These are phyloP conservation scores for Skeletonema menzelii DNA, from an alignment of 108 stramenopile genomes.

Conservation along the genomic window DNA sequence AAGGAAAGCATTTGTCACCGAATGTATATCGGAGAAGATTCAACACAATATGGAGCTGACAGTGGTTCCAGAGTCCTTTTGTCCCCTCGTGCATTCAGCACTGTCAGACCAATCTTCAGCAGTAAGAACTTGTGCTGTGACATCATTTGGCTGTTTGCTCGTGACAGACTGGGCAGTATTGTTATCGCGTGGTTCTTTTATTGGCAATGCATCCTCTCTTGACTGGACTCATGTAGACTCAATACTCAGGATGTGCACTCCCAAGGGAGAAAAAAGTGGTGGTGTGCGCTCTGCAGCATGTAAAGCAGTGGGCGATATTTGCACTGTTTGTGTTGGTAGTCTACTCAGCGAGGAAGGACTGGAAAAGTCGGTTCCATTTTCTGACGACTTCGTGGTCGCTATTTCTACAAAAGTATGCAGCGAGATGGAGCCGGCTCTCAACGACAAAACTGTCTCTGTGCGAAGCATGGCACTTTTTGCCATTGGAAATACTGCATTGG, in stretches of 20 bases:
- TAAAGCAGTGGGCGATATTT: constrained; percentile 72
- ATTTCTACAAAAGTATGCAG: constrained; percentile 38
- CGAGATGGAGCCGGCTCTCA: constrained; percentile 37
- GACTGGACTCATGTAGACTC: constrained; percentile 24
- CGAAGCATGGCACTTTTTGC: constrained; percentile 73
- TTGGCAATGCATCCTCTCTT: background rate
- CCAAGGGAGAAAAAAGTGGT: constrained; percentile 34
- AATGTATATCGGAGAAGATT: constrained; percentile 1
- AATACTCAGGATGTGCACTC: constrained; percentile 46
- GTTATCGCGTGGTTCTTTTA: constrained; percentile 1
- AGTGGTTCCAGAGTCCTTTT: constrained; percentile 31
- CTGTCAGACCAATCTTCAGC: constrained; percentile 23
- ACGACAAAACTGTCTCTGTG: constrained; percentile 50
- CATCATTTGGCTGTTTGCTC: constrained; percentile 45
- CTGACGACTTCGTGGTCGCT: constrained; percentile 9
- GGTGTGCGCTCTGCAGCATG: constrained; percentile 58
- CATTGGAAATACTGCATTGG: constrained; percentile 62
- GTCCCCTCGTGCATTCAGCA: constrained; percentile 28
- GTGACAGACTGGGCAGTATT: constrained; percentile 55
- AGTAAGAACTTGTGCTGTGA: constrained; percentile 27
- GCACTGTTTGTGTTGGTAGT: constrained; percentile 35
- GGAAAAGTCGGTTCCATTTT: background rate
- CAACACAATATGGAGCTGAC: constrained; percentile 8
- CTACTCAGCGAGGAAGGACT: background rate
- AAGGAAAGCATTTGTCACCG: constrained; percentile 12